Conservation (phyloP, 2,329 filamentous ascomycete genomes). For the Tolypocladium inflatum region DNA sequence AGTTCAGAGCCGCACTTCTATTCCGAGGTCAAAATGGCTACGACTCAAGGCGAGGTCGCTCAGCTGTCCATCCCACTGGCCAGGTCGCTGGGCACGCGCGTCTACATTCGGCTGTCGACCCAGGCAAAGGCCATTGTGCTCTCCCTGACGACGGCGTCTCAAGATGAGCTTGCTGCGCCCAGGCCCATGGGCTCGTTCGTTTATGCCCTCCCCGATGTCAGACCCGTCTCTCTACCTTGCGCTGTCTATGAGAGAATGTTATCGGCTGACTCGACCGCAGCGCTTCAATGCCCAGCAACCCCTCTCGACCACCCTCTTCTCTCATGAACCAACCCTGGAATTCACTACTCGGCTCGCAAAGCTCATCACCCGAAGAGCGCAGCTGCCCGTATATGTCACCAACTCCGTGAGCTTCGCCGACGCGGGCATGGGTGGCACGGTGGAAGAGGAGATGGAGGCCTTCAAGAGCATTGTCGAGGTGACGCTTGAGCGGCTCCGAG, state of each 20-base stretch:
- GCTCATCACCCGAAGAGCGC: slow-evolving; percentile 63
- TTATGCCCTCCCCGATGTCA: slow-evolving; percentile 83
- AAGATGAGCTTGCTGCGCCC: slow-evolving; percentile 38
- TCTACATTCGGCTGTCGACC: slow-evolving; percentile 51
- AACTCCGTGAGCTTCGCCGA: slow-evolving; percentile 74
- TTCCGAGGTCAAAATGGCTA: not conserved
- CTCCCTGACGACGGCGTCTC: slow-evolving; percentile 50
- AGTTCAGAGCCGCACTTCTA: not conserved
- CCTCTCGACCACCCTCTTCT: slow-evolving; percentile 71
- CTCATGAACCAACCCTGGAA: slow-evolving; percentile 67
- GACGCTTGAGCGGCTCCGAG: slow-evolving; percentile 30
- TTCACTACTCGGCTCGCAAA: slow-evolving; percentile 81
- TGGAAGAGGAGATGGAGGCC: slow-evolving; percentile 92
- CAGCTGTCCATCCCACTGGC: slow-evolving; percentile 50
- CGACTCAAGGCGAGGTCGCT: not conserved
- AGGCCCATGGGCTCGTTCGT: slow-evolving; percentile 78
- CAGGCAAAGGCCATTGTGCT: slow-evolving; percentile 48
- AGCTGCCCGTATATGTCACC: slow-evolving; percentile 77
- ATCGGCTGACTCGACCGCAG: slow-evolving; percentile 18
- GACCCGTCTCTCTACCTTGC: not conserved
- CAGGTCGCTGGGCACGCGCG: slow-evolving; percentile 47
- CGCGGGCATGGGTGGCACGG: slow-evolving; percentile 65
- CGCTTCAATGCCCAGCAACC: slow-evolving; percentile 48
- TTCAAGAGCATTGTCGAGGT: slow-evolving; percentile 66
- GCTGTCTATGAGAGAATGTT: not conserved